These are phyloP conservation scores for Venturiaceae sp. DNA, from an alignment of 2,329 filamentous ascomycete species.

Conservation along the genomic window DNA sequence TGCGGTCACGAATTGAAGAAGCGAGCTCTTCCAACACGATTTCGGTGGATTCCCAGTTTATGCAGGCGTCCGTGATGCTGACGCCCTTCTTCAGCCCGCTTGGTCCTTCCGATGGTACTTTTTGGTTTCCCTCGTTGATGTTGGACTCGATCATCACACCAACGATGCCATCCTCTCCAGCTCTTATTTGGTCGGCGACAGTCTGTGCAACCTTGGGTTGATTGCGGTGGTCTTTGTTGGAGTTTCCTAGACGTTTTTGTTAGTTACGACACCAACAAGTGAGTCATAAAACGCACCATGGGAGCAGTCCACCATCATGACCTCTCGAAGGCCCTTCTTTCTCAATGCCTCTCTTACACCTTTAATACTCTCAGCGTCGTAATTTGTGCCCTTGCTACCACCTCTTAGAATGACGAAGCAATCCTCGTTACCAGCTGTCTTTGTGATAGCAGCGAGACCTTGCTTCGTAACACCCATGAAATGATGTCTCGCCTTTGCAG, in stretches of 20 bases:
- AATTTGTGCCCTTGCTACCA: slow-evolving; percentile 88
- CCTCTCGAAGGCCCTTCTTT: slow-evolving; percentile 76
- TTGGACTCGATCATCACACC: slow-evolving; percentile 99
- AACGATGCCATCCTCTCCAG: slow-evolving; percentile 79
- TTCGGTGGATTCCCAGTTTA: slow-evolving; percentile 82
- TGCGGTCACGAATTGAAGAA: slow-evolving; percentile 67
- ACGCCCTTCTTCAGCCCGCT: slow-evolving; percentile 75
- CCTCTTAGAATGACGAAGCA: slow-evolving; percentile 95
- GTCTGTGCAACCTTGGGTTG: slow-evolving; percentile 84
- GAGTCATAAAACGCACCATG: slow-evolving; percentile 53
- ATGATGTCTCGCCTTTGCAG: slow-evolving; percentile 74
- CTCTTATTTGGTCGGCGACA: slow-evolving; percentile 74
- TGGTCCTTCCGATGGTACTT: slow-evolving; percentile 76
- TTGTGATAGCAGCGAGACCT: slow-evolving; percentile 86
- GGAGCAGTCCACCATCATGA: slow-evolving; percentile 98
- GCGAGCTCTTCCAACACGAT: slow-evolving; percentile 76
- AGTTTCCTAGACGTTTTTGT: slow-evolving; percentile 57
- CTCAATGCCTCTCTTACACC: slow-evolving; percentile 66
- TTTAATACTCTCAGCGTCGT: slow-evolving; percentile 74
- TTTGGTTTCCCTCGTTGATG: slow-evolving; percentile 72
- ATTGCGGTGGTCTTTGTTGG: slow-evolving; percentile 93
- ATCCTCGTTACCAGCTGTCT: slow-evolving; percentile 89
- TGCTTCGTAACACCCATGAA: slow-evolving; percentile 99
- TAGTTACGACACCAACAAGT: not conserved
- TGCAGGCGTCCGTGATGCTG: slow-evolving; percentile 93